Percentiles rank a stretch among this genome's conserved stretches.
Conservation (phyloP, 495 filamentous ascomycete genomes). For the Penicillium cinerascens region DNA sequence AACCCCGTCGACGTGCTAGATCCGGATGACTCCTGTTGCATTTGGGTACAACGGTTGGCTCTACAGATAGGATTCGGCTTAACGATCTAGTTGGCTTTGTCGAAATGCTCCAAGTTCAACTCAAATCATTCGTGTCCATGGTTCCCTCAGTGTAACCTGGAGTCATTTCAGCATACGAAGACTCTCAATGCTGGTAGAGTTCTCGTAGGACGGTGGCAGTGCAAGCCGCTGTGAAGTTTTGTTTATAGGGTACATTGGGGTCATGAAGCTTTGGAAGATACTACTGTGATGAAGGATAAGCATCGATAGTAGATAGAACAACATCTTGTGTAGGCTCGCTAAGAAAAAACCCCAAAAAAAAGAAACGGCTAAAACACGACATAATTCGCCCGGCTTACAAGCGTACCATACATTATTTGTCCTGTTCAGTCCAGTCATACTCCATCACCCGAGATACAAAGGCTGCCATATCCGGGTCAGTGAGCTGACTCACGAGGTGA, state of each 20-base stretch:
- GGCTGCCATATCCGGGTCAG: constrained; percentile 61
- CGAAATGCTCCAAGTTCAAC: background rate
- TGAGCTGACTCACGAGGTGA: constrained; percentile 73
- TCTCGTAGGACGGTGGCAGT: background rate
- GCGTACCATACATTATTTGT: constrained; percentile 33
- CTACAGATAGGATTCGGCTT: background rate
- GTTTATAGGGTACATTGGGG: background rate
- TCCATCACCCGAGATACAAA: constrained; percentile 68
- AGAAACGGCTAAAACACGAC: background rate
- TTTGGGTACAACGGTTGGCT: constrained; percentile 6
- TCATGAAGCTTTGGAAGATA: background rate
- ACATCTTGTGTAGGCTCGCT: no score
- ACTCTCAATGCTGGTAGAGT: background rate
- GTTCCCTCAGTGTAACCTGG: background rate
- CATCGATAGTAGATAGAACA: background rate
- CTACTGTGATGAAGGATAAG: background rate
- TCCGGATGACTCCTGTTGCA: constrained; percentile 24
- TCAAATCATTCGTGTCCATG: background rate
- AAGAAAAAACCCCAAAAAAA: background rate
- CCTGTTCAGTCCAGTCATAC: constrained; percentile 65
- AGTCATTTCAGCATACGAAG: background rate
- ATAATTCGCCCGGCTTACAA: background rate
- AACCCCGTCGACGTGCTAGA: background rate
- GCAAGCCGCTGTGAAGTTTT: background rate
- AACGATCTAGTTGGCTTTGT: background rate